Evolutionary conservation across 139 green algal species (phyloP), one percentile per base, ranked within the genome.

Genomic region (Micractinium sp.): DNA sequence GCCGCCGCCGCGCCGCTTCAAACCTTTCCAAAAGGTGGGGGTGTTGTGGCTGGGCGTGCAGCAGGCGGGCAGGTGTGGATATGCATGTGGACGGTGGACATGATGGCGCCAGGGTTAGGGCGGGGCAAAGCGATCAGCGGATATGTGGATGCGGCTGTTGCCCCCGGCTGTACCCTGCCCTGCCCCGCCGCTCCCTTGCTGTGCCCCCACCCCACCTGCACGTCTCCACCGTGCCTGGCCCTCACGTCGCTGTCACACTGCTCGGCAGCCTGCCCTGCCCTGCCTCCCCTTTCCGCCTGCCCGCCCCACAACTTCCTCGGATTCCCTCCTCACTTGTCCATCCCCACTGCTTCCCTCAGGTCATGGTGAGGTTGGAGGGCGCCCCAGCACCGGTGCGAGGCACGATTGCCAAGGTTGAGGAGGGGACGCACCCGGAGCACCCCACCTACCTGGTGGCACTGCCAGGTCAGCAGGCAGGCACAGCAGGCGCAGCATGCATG

Each of bases 381-480:
- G 73, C 35, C 22, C 29, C 85, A 2, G 85, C 41, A 0, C 83
- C 87, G 3, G 82, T 67, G 29, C 71, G 88, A 14, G 92, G 92
- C 31, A 94, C 92, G 3, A 74, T 94, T 15, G 92, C 90, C n/a
- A 91, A 91, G 84, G 76, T 93, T 35, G 77, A 91, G 25, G 69
- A 61, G 66, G 82, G 61, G 25, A 38, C 63, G 20, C 47, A 79
- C 53, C 92, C 91, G 0, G 87, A 87, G 31, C 93, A 92, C n/a
- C 93, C 94, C 22, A 94, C 92, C 38, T 95, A 95, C 87, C 95
- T 95, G 29, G 93, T 96, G 3, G 94, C 94, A 67, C 89, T 94
- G 61, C 79, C 74, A 82, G 39, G 82, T 89, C 71, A 33, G 66
- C n/a, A 13, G 41, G 74, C 33, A 27, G 69, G 63, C 63, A 9